These are phyloP conservation scores for Hypoxylon sp. DNA, from an alignment of 2,329 filamentous ascomycete species.

Conservation along the genomic window DNA sequence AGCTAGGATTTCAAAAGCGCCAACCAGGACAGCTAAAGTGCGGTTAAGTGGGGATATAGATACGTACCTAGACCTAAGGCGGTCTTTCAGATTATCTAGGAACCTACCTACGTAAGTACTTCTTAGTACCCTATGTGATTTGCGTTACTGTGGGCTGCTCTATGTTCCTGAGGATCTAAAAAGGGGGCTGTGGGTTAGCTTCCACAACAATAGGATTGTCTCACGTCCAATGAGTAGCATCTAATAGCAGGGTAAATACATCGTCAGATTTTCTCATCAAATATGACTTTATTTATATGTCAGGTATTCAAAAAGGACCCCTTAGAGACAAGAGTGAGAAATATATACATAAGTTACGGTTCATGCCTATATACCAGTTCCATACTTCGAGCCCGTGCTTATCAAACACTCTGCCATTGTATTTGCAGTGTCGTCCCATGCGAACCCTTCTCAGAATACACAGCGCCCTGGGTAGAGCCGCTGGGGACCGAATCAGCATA, in stretches of 20 bases:
- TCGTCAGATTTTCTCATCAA: no score
- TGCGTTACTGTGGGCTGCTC: no score
- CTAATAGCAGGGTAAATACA: no score
- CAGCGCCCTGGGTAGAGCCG: conserved; percentile 46
- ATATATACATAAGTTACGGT: conserved; percentile 18
- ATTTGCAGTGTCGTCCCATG: conserved; percentile 44
- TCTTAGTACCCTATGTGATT: no score
- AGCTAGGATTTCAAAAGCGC: neutral
- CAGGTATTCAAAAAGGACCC: no score
- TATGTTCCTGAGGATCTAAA: no score
- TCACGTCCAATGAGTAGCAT: no score
- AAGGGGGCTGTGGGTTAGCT: no score
- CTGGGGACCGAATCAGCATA: conserved; percentile 45
- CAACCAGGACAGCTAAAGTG: neutral
- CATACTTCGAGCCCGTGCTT: neutral
- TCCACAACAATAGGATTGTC: no score
- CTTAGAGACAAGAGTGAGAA: neutral
- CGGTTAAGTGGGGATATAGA: neutral
- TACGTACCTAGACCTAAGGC: neutral
- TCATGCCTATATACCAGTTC: conserved; percentile 8
- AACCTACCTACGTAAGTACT: no score
- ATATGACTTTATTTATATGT: no score
- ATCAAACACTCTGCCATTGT: conserved; percentile 41
- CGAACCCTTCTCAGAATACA: conserved; percentile 42
- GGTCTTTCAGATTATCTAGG: no score